Conservation (phyloP, 495 filamentous ascomycete genomes). For the Aspergillus homomorphus region DNA sequence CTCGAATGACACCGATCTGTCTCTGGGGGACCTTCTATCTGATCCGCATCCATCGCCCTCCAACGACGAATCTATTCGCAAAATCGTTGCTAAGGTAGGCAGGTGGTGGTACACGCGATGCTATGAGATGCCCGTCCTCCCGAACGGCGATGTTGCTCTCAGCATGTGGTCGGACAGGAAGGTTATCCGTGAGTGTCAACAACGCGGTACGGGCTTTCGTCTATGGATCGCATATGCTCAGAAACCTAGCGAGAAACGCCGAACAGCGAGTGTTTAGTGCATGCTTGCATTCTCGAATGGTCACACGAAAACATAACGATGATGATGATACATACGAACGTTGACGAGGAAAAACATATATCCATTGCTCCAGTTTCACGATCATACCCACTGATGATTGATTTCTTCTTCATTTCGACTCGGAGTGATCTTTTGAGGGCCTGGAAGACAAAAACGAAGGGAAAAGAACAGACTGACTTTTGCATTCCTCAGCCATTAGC, state of each 20-base stretch:
- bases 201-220: slow-evolving; percentile 80
- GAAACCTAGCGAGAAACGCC: slow-evolving; percentile 62
- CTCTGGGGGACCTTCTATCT: slow-evolving; percentile 67
- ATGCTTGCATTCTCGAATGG: background rate
- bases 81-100: slow-evolving; percentile 87
- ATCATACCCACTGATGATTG: background rate
- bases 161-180: slow-evolving; percentile 81
- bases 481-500: background rate
- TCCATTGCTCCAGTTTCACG: background rate
- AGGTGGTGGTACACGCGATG: slow-evolving; percentile 95
- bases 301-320: slow-evolving; percentile 13
- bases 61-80: slow-evolving; percentile 77
- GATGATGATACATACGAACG: slow-evolving; percentile 13
- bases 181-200: slow-evolving; percentile 80
- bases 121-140: slow-evolving; percentile 69
- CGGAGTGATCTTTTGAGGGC: background rate
- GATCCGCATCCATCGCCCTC: slow-evolving; percentile 52
- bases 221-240: slow-evolving; percentile 88
- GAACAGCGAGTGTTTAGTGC: slow-evolving; percentile 53
- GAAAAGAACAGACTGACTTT: background rate
- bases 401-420: background rate
- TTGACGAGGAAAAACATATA: background rate
- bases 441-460: slow-evolving; percentile 2
- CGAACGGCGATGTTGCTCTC: slow-evolving; percentile 45
- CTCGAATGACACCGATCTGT: slow-evolving; percentile 51